A percentile compares a stretch with the other conserved stretches of the same genome.
Evolutionary conservation across 305 asterid species (phyloP).

Genomic region (Fraxinus platypoda): DNA sequence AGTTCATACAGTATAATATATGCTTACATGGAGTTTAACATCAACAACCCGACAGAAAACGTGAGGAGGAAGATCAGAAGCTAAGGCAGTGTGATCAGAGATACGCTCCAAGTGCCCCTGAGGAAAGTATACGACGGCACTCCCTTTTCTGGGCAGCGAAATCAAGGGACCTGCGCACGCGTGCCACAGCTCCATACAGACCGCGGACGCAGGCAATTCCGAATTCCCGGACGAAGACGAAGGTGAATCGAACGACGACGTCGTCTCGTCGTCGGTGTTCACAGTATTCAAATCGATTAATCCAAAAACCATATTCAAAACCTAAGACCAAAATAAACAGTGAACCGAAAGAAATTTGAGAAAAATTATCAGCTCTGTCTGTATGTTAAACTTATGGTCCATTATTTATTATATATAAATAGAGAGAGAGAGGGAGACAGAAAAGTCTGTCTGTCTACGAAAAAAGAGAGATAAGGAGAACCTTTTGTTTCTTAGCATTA

Average conservation of each 20-base stretch:
- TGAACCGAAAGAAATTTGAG: conserved; percentile 7
- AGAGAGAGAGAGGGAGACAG: background rate
- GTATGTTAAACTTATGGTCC: conserved; percentile 7
- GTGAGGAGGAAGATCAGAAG: conserved; percentile 73
- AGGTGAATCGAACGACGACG: conserved; percentile 37
- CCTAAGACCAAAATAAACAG: conserved; percentile 36
- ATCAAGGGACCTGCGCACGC: conserved; percentile 99
- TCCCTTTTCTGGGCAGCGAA: conserved; percentile 87
- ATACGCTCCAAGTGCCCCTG: conserved; percentile 92
- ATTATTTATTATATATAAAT: background rate
- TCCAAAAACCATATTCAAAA: conserved; percentile 57
- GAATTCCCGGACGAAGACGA: conserved; percentile 47
- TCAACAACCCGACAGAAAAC: conserved; percentile 93
- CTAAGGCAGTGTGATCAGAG: conserved; percentile 49
- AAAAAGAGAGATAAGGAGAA: background rate
- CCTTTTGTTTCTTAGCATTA: conserved; percentile 37
- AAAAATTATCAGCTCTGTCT: background rate
- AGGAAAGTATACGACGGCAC: conserved; percentile 85
- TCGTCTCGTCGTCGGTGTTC: conserved; percentile 51
- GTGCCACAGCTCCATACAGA: conserved; percentile 99
- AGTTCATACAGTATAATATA: background rate
- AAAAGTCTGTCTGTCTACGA: background rate
- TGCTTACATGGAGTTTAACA: conserved; percentile 79
- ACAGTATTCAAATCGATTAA: conserved; percentile 78
- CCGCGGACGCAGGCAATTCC: conserved; percentile 45